phyloP scores from a whole-genome alignment of 768 basidiomycete species.

The Hemileccinum impolitum region DNA sequence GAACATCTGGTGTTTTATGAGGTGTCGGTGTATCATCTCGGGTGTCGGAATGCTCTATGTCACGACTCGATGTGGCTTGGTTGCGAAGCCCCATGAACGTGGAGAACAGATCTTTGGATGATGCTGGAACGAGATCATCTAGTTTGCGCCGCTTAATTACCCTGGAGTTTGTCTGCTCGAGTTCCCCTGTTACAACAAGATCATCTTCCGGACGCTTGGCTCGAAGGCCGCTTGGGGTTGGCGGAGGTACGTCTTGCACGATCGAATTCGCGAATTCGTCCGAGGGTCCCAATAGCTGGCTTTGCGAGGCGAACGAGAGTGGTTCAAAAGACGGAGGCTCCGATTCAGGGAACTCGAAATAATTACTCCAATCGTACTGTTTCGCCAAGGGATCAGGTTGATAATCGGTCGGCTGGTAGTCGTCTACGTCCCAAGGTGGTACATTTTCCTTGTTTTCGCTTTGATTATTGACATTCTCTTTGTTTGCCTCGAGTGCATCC shows the following conservation, averaged over 20 bases:
- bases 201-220: not conserved
- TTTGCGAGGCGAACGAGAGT: conserved; percentile 25
- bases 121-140: conserved; percentile 21
- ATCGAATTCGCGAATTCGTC: conserved; percentile 1
- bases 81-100: conserved; percentile 27
- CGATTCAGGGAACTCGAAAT: conserved; percentile 22
- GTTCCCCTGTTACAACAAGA: not conserved
- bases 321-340: conserved; percentile 20
- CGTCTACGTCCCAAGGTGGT: conserved; percentile 3
- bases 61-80: conserved; percentile 6
- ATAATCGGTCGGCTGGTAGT: not conserved
- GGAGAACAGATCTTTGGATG: conserved; percentile 25
- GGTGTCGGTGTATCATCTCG: conserved; percentile 9
- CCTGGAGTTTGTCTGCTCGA: conserved; percentile 1
- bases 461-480: conserved; percentile 10
- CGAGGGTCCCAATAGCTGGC: conserved; percentile 2
- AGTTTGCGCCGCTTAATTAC: conserved; percentile 24
- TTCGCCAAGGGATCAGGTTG: not conserved
- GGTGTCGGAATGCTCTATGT: conserved; percentile 10
- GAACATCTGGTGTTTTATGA: conserved; percentile 4
- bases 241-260: conserved; percentile 2
- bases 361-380: conserved; percentile 22
- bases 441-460: conserved; percentile 19
- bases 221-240: conserved; percentile 1
- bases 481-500: conserved; percentile 8